phyloP scores from a whole-genome alignment of 495 filamentous ascomycete genomes.

The Aspergillus baeticus region DNA sequence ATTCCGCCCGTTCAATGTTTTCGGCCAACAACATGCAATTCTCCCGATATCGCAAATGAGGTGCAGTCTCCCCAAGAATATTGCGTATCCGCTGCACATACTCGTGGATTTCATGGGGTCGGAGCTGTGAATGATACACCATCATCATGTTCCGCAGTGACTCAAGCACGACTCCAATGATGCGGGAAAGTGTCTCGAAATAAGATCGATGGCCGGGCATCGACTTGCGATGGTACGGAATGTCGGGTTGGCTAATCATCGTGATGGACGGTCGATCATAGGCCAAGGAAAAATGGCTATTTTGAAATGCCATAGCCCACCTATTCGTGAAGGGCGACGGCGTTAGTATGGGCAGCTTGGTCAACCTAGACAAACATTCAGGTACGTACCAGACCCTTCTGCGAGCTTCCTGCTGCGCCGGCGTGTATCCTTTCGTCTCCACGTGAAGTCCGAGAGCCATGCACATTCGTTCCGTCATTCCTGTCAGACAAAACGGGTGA shows the following conservation, averaged over 20 bases:
- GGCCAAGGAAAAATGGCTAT: constrained; percentile 59
- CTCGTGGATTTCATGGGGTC: constrained; percentile 45
- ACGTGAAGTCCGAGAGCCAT: constrained; percentile 59
- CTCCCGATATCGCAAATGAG: constrained; percentile 50
- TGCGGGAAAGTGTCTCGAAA: constrained; percentile 53
- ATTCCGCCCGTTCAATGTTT: constrained; percentile 54
- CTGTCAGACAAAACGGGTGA: constrained; percentile 24
- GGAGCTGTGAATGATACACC: constrained; percentile 36
- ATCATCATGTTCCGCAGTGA: constrained; percentile 53
- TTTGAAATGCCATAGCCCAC: constrained; percentile 63
- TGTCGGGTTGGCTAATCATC: constrained; percentile 50
- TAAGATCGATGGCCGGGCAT: constrained; percentile 51
- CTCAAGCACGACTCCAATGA: constrained; percentile 54
- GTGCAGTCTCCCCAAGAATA: constrained; percentile 49
- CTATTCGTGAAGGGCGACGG: constrained; percentile 13
- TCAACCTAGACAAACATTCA: not conserved
- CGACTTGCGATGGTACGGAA: constrained; percentile 47
- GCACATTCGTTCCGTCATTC: constrained; percentile 59
- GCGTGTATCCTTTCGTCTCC: constrained; percentile 44
- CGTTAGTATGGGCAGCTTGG: not conserved
- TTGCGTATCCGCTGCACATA: constrained; percentile 51
- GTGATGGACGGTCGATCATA: constrained; percentile 59
- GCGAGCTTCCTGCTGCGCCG: constrained; percentile 33
- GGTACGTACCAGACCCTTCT: constrained; percentile 41
- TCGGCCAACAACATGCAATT: constrained; percentile 47